Evolutionary conservation across 176 grass and related monocot genomes (phyloP).

Genomic region (Cenchrus purpureus): DNA sequence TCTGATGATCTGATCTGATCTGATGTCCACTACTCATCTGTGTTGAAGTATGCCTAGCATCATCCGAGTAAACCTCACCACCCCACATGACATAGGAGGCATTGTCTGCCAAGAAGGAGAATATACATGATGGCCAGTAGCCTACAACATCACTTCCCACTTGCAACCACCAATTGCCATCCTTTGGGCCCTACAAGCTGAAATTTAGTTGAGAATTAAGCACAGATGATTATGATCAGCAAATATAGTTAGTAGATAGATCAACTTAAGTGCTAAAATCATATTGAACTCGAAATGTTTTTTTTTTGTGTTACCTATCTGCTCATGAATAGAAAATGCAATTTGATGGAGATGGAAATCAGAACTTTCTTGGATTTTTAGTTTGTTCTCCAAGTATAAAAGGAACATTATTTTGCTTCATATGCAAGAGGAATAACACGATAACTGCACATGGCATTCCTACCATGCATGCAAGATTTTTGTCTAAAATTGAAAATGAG

Average conservation of each 20-base stretch:
- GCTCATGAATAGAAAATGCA: too few relatives aligned
- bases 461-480: too few relatives aligned
- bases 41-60: background rate
- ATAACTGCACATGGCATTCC: too few relatives aligned
- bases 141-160: conserved; percentile 40
- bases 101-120: conserved; percentile 41
- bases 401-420: too few relatives aligned
- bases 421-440: too few relatives aligned
- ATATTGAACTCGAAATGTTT: too few relatives aligned
- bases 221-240: conserved; percentile 23
- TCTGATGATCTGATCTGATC: too few relatives aligned
- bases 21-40: background rate
- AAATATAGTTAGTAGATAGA: background rate
- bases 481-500: too few relatives aligned
- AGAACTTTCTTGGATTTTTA: too few relatives aligned
- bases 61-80: conserved; percentile 41
- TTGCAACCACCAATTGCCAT: conserved; percentile 61
- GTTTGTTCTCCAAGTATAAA: too few relatives aligned
- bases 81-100: conserved; percentile 54
- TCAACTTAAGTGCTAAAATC: background rate
- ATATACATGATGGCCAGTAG: conserved; percentile 59
- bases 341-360: too few relatives aligned
- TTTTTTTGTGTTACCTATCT: too few relatives aligned
- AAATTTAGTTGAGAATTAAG: background rate
- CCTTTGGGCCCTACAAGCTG: conserved; percentile 42